These are phyloP conservation scores for Penicillium sp. DNA, from an alignment of 2,329 filamentous ascomycete genomes.

Conservation along the genomic window DNA sequence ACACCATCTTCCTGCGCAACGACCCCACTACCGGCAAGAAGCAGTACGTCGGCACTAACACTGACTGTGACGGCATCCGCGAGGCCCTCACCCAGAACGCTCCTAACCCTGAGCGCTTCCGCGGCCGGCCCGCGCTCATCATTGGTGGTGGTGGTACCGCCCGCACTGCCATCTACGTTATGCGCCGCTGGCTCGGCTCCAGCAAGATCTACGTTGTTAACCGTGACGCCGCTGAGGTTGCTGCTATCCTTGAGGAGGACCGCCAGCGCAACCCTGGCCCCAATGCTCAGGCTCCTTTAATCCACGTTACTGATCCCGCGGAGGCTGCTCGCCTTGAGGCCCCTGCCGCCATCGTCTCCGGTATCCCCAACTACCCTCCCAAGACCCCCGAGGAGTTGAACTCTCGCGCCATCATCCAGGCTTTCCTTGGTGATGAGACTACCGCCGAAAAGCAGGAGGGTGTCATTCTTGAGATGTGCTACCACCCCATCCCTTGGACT, in stretches of 20 bases:
- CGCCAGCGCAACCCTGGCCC: slow-evolving; percentile 54
- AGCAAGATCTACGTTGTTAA: slow-evolving; percentile 75
- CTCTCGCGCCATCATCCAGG: slow-evolving; percentile 55
- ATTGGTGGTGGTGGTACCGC: slow-evolving; percentile 78
- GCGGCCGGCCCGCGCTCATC: slow-evolving; percentile 65
- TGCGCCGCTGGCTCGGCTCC: slow-evolving; percentile 68
- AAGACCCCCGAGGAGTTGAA: slow-evolving; percentile 61
- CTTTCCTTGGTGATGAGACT: slow-evolving; percentile 33
- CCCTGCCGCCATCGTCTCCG: slow-evolving; percentile 69
- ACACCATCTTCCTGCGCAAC: slow-evolving; percentile 69
- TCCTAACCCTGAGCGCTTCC: slow-evolving; percentile 28
- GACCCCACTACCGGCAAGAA: slow-evolving; percentile 44
- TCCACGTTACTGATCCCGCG: slow-evolving; percentile 62
- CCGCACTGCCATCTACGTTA: slow-evolving; percentile 73
- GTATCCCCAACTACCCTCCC: slow-evolving; percentile 75
- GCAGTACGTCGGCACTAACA: slow-evolving; percentile 72
- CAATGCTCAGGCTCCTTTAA: slow-evolving; percentile 46
- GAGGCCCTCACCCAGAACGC: slow-evolving; percentile 66
- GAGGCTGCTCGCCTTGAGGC: slow-evolving; percentile 60
- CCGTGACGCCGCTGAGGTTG: slow-evolving; percentile 68
- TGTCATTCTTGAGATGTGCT: slow-evolving; percentile 79
- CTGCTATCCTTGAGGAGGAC: slow-evolving; percentile 63
- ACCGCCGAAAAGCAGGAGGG: slow-evolving; percentile 54
- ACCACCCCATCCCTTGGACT: slow-evolving; percentile 71
- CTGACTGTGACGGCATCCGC: slow-evolving; percentile 75